Conservation (phyloP, 768 basidiomycete species). For the Termitomyces sp. region DNA sequence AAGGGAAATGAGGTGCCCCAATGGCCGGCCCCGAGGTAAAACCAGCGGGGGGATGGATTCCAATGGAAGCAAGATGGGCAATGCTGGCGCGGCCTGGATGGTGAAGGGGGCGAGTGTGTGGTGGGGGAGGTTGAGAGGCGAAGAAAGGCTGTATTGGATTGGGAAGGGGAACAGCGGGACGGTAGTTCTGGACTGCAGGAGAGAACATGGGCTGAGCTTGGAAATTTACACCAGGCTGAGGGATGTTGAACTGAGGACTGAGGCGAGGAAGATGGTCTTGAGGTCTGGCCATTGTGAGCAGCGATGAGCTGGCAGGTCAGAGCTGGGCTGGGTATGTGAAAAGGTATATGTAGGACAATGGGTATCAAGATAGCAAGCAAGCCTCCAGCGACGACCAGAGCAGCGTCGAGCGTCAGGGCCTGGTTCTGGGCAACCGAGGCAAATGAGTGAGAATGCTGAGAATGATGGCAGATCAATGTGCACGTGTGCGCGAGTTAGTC, state of each 20-base stretch:
- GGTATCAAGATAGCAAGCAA: background rate
- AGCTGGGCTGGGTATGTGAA: background rate
- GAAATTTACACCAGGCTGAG: conserved; percentile 42
- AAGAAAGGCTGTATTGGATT: conserved; percentile 64
- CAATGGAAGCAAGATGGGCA: conserved; percentile 55
- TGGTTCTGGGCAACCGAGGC: background rate
- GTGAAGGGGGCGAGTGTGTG: conserved; percentile 51
- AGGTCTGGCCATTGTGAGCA: conserved; percentile 31
- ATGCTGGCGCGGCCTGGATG: conserved; percentile 55
- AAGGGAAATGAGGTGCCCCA: conserved; percentile 48
- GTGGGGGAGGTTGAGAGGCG: conserved; percentile 39
- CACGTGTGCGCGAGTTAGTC: background rate
- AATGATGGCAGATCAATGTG: conserved; percentile 6
- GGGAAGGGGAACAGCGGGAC: conserved; percentile 45
- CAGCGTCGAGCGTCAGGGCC: background rate
- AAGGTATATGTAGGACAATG: background rate
- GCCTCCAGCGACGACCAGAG: conserved; percentile 8
- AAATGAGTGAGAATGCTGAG: background rate
- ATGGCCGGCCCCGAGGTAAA: conserved; percentile 57
- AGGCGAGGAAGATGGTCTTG: conserved; percentile 50
- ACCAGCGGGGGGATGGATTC: conserved; percentile 49
- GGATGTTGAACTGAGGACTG: conserved; percentile 45
- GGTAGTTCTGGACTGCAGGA: conserved; percentile 58
- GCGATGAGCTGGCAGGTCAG: conserved; percentile 2
- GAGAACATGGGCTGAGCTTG: conserved; percentile 51